Conservation (phyloP, 169 alveolate genomes). For the Cryptosporidium baileyi region DNA sequence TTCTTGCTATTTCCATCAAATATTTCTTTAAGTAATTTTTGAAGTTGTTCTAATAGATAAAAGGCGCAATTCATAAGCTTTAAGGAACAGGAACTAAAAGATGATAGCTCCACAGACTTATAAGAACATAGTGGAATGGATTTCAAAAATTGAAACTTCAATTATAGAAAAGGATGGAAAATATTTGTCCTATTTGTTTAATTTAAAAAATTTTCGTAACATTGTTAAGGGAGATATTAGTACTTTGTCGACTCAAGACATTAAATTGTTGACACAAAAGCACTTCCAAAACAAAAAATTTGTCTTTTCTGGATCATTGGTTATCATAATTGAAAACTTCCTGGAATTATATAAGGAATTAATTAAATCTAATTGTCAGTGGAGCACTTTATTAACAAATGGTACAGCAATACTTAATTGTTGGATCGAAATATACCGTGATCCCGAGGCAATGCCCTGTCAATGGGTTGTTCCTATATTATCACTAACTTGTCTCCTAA, state of each 20-base stretch:
- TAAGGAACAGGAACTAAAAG: background rate
- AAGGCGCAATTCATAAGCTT: no score
- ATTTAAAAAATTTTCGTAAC: background rate
- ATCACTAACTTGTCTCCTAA: slow-evolving; percentile 9
- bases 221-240: background rate
- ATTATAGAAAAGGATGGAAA: slow-evolving; percentile 47
- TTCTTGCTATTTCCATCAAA: no score
- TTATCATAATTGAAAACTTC: slow-evolving; percentile 18
- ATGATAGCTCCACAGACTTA: slow-evolving; percentile 28
- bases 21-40: no score
- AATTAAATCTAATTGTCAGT: slow-evolving; percentile 38
- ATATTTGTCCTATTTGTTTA: background rate
- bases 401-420: slow-evolving; percentile 47
- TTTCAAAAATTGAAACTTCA: background rate
- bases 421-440: slow-evolving; percentile 66
- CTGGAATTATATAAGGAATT: slow-evolving; percentile 26
- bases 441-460: slow-evolving; percentile 64
- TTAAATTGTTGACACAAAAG: slow-evolving; percentile 33
- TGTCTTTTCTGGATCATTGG: background rate
- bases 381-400: slow-evolving; percentile 22
- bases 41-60: no score
- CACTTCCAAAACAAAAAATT: background rate
- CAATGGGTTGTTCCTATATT: slow-evolving; percentile 61
- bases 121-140: slow-evolving; percentile 19
- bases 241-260: slow-evolving; percentile 25